Evolutionary conservation across 495 filamentous ascomycete genomes (phyloP).

Genomic region (Penicillium tannophilum): DNA sequence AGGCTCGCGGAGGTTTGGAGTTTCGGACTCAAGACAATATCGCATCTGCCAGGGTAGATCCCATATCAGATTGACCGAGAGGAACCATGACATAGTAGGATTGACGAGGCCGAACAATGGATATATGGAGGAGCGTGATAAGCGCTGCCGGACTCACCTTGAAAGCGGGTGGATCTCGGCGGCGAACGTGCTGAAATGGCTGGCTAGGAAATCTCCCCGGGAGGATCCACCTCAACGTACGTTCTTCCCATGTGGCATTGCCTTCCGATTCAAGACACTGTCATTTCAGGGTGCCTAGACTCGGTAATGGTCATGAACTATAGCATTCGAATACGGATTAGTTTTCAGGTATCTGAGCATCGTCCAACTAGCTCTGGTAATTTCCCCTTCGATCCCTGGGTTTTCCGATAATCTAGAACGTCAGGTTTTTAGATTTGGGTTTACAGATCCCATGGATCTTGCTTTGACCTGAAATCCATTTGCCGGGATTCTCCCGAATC

Average conservation of each 20-base stretch:
- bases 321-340: background rate
- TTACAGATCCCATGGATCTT: conserved; percentile 16
- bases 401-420: background rate
- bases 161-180: conserved; percentile 22
- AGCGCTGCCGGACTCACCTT: conserved; percentile 9
- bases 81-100: conserved; percentile 11
- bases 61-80: conserved; percentile 15
- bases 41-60: conserved; percentile 10
- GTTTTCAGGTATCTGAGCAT: background rate
- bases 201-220: conserved; percentile 30
- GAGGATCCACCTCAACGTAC: conserved; percentile 18
- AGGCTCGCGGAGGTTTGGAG: background rate
- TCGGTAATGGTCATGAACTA: background rate
- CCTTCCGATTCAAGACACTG: conserved; percentile 5
- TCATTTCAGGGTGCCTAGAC: background rate
- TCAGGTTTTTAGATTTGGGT: conserved; percentile 7
- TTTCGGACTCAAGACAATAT: conserved; percentile 9
- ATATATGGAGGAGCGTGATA: conserved; percentile 18
- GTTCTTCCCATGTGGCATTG: conserved; percentile 28
- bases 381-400: no score
- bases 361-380: no score
- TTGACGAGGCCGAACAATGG: conserved; percentile 6
- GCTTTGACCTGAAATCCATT: conserved; percentile 8
- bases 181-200: conserved; percentile 41
- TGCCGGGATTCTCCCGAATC: conserved; percentile 8